Base-by-base conservation (phyloP, 1,139 yeast genomes). In the Komagataea norvegica region DNA sequence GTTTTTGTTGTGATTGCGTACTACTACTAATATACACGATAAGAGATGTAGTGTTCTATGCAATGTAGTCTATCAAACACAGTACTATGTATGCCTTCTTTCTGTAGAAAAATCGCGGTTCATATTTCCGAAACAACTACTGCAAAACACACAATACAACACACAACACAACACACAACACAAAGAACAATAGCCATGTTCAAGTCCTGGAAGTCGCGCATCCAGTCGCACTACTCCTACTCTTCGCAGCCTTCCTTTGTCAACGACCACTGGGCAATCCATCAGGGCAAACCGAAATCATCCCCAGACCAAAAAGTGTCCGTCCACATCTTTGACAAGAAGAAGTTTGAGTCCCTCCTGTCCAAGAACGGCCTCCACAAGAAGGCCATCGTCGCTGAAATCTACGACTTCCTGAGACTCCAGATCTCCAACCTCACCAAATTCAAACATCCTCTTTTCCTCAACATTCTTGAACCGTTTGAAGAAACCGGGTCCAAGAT, bases 301-400 rank as follows among this genome's bases (percentile, higher is more conserved):
- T 44, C 51, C 7, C 79, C 78, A 3, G 47, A 46, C n/a, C 41
- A 41, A 6, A 49, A 41, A 28, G 95, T 79, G 1, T 83, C 95
- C 7, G 93, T 91, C 15, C 88, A 91, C 61, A 80, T 85, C 25
- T 86, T 89, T 55, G 96, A 86, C 57, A 91, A 89, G 64, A 75
- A 81, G 54, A 77, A 77, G 44, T 76, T 85, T 49, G 91, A 84
- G 51, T 60, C 72, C 10, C 67, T 66, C 40, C 60, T 87, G 15
- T 50, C 65, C 16, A 72, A 75, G 44, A 60, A 75, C 34, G 79
- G 84, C 21, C 61, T 78, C 11, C 62, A 71, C 23, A 59, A 57
- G 34, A 59, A 60, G 13, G 46, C 46, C 24, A 37, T 61, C 8
- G 37, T 63, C 4, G 52, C 64, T 34, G 74, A 68, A 32, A 70